Evolutionary conservation across 108 stramenopile genomes (phyloP).

Genomic region (Cylindrotheca closterium): DNA sequence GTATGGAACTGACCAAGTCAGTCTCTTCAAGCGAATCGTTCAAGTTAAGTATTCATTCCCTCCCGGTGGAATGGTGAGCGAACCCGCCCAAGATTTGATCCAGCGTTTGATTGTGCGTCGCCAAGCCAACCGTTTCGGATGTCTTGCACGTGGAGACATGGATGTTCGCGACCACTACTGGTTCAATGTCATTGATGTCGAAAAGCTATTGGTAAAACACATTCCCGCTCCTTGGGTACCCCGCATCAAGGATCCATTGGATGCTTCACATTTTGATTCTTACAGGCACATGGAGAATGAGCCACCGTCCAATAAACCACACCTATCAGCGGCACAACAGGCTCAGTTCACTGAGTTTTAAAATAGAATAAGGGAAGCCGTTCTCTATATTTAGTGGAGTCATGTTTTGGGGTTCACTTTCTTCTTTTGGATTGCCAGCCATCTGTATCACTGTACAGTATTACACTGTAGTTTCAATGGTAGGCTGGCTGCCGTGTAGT

Average conservation of each 20-base stretch:
- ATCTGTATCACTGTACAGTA: no score
- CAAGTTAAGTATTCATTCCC: conserved; percentile 92
- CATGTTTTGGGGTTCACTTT: neutral
- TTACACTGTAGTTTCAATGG: no score
- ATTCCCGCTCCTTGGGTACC: conserved; percentile 97
- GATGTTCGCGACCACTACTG: conserved; percentile 94
- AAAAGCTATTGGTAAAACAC: conserved; percentile 80
- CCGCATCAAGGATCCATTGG: conserved; percentile 85
- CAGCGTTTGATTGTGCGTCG: conserved; percentile 88
- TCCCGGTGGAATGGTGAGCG: conserved; percentile 78
- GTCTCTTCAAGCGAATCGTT: conserved; percentile 96
- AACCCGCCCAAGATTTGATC: conserved; percentile 87
- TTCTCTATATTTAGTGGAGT: neutral
- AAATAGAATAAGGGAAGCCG: neutral
- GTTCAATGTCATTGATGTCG: conserved; percentile 92
- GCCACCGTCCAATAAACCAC: conserved; percentile 71
- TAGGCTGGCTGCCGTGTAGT: no score
- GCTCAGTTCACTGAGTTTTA: conserved; percentile 82
- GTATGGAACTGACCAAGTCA: conserved; percentile 91
- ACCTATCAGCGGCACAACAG: conserved; percentile 66
- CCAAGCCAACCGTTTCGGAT: conserved; percentile 88
- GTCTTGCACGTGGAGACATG: conserved; percentile 84
- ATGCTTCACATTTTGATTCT: conserved; percentile 97
- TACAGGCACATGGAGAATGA: conserved; percentile 95
- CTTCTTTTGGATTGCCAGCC: neutral